These are phyloP conservation scores for Cyclotella kingstonii DNA, from an alignment of 108 stramenopile genomes.

Conservation along the genomic window DNA sequence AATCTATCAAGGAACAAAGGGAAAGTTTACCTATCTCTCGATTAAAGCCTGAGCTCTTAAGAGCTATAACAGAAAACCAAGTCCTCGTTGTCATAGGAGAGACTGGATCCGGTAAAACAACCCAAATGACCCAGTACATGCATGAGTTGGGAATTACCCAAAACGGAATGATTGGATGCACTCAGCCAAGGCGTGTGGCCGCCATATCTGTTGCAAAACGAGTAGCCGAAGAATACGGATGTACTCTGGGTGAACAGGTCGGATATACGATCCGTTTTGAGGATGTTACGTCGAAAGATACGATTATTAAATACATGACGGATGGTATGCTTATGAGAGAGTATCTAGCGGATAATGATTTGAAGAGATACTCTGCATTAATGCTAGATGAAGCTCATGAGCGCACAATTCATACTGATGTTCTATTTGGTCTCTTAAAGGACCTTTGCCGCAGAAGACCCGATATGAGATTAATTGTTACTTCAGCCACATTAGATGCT, in stretches of 20 bases:
- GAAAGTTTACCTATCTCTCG: constrained; percentile 89
- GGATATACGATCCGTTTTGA: constrained; percentile 99
- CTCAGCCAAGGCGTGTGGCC: constrained; percentile 98
- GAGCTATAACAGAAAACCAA: constrained; percentile 85
- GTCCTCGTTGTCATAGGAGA: constrained; percentile 97
- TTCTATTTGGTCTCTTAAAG: constrained; percentile 96
- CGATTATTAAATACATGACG: constrained; percentile 99
- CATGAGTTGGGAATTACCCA: constrained; percentile 92
- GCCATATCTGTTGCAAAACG: constrained; percentile 98
- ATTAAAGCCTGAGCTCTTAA: constrained; percentile 81
- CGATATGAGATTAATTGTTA: constrained; percentile 94
- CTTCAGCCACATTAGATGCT: constrained; percentile 95
- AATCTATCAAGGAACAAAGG: constrained; percentile 94
- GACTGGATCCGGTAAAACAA: constrained; percentile 95
- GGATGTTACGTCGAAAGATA: constrained; percentile 91
- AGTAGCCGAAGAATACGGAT: constrained; percentile 98
- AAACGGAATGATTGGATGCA: constrained; percentile 95
- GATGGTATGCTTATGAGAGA: constrained; percentile 99
- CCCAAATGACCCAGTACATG: constrained; percentile 99
- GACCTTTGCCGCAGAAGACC: constrained; percentile 86
- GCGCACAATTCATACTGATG: constrained; percentile 98
- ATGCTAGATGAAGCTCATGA: constrained; percentile 99
- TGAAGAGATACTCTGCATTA: constrained; percentile 82
- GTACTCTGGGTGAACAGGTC: constrained; percentile 91
- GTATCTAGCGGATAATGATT: constrained; percentile 89